These are phyloP conservation scores for Botrytis fabae DNA, from an alignment of 2,329 filamentous ascomycete species.

Conservation along the genomic window DNA sequence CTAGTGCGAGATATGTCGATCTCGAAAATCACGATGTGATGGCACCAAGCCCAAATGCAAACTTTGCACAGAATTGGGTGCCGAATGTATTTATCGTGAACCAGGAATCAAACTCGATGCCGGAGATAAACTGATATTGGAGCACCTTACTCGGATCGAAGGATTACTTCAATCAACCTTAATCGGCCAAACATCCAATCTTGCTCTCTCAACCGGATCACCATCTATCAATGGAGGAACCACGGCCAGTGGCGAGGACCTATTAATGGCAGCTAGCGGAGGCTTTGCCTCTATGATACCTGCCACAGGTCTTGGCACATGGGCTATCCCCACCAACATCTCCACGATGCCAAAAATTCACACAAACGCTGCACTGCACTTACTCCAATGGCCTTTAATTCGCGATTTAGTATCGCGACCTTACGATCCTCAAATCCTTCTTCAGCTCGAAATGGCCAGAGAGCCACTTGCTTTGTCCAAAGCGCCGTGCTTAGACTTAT, in stretches of 20 bases:
- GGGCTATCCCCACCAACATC: conserved; percentile 68
- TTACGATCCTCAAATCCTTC: conserved; percentile 77
- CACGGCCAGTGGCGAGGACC: conserved; percentile 58
- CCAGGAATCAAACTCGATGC: conserved; percentile 85
- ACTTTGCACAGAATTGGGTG: conserved; percentile 77
- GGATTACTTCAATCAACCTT: conserved; percentile 72
- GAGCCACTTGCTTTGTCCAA: conserved; percentile 70
- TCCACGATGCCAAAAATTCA: conserved; percentile 85
- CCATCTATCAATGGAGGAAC: conserved; percentile 66
- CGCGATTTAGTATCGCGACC: conserved; percentile 73
- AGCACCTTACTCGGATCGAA: conserved; percentile 76
- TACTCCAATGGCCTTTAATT: conserved; percentile 80
- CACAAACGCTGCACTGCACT: conserved; percentile 75
- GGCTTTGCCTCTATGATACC: conserved; percentile 57
- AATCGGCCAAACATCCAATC: conserved; percentile 50
- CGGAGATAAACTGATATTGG: conserved; percentile 81
- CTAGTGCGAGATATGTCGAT: conserved; percentile 79
- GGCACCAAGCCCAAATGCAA: conserved; percentile 81
- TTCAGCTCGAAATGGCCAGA: conserved; percentile 78
- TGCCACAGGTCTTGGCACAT: conserved; percentile 69
- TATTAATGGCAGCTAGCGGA: conserved; percentile 47
- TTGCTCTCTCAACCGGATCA: conserved; percentile 61
- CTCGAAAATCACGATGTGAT: conserved; percentile 77
- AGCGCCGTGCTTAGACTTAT: conserved; percentile 67
- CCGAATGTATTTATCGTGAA: conserved; percentile 81